Evolutionary conservation across 768 basidiomycete species (phyloP).

Genomic region (Pisolithus tinctorius): DNA sequence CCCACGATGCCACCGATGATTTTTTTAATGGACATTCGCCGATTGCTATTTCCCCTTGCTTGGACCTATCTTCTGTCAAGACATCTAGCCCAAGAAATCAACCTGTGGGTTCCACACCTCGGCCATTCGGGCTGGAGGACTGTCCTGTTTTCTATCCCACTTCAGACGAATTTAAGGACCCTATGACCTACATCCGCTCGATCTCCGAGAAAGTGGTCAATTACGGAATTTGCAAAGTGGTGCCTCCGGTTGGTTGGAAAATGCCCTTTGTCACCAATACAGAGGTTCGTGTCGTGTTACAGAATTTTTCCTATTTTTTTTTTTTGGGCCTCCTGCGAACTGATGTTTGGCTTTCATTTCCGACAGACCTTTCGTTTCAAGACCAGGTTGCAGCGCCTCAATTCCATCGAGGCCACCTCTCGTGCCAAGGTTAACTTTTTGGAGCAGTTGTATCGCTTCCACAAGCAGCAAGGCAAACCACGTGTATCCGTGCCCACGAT

Average conservation of each 20-base stretch:
- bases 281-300: conserved; percentile 52
- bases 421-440: conserved; percentile 95
- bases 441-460: conserved; percentile 94
- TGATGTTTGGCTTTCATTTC: conserved; percentile 17
- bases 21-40: conserved; percentile 46
- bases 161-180: conserved; percentile 87
- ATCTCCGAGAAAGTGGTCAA: conserved; percentile 64
- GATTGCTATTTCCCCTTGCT: conserved; percentile 52
- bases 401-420: conserved; percentile 95
- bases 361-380: conserved; percentile 83
- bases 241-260: conserved; percentile 89
- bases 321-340: conserved; percentile 12
- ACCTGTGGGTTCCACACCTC: conserved; percentile 32
- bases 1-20: conserved; percentile 38
- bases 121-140: conserved; percentile 83
- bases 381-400: conserved; percentile 89
- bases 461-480: conserved; percentile 89
- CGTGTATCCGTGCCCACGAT: conserved; percentile 91
- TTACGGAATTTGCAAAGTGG: conserved; percentile 93
- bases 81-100: conserved; percentile 47
- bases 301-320: conserved; percentile 22
- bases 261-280: conserved; percentile 96
- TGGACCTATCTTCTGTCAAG: conserved; percentile 71
- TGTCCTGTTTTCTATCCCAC: conserved; percentile 89
- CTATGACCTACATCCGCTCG: conserved; percentile 86